A percentile compares a stretch with the other conserved stretches of the same genome.
These are phyloP conservation scores for Verticillium nubilum DNA, from an alignment of 2,329 filamentous ascomycete genomes.

Conservation along the genomic window DNA sequence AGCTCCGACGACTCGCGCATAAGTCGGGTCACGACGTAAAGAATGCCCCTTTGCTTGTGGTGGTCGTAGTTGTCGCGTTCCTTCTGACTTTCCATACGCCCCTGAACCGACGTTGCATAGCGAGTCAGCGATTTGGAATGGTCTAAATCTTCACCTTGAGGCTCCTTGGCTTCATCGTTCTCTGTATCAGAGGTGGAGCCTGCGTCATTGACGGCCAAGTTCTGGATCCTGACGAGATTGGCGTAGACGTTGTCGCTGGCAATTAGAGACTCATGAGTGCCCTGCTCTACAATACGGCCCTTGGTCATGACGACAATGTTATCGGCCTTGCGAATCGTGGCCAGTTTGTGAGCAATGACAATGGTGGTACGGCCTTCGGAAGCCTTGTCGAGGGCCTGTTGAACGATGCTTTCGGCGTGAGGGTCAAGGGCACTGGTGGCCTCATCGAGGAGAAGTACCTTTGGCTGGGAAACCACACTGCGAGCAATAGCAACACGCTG, in stretches of 20 bases:
- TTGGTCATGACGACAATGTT: constrained; percentile 57
- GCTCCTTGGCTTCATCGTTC: constrained; percentile 7
- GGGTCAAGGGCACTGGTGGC: constrained; percentile 52
- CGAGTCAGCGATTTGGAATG: constrained; percentile 23
- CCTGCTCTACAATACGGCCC: constrained; percentile 53
- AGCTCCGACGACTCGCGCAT: constrained; percentile 31
- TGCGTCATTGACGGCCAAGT: constrained; percentile 21
- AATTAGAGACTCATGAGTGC: constrained; percentile 52
- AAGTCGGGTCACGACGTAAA: constrained; percentile 24
- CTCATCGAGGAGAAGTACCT: constrained; percentile 60
- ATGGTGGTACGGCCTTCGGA: constrained; percentile 55
- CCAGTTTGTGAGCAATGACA: constrained; percentile 54
- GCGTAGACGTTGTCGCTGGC: constrained; percentile 40
- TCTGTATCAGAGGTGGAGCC: constrained; percentile 16
- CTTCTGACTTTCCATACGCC: constrained; percentile 24
- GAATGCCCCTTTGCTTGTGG: constrained; percentile 23
- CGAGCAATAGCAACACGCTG: constrained; percentile 57
- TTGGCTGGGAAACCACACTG: constrained; percentile 33
- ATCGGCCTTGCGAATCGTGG: constrained; percentile 53
- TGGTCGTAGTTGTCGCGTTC: constrained; percentile 31
- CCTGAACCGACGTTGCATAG: constrained; percentile 21
- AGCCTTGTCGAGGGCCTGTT: constrained; percentile 45
- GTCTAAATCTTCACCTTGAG: constrained; percentile 12
- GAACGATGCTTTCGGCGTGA: constrained; percentile 41
- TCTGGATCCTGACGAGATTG: constrained; percentile 40